Conservation (phyloP, 2,329 filamentous ascomycete species). For the Beauveria asiatica region DNA sequence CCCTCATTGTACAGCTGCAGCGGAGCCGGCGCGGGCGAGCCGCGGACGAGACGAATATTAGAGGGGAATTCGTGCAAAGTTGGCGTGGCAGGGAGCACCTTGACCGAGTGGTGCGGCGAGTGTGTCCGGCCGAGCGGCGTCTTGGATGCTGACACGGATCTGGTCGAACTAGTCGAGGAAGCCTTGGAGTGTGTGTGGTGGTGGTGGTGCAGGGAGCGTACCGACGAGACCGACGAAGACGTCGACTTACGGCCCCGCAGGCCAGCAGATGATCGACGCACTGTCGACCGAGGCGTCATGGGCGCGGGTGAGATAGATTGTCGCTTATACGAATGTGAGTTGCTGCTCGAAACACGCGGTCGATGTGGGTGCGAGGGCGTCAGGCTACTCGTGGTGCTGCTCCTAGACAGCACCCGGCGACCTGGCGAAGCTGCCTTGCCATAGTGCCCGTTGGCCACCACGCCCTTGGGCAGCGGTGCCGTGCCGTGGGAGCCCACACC, state of each 20-base stretch:
- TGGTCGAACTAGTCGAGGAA: constrained; percentile 80
- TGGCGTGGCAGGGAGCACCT: constrained; percentile 88
- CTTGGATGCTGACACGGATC: constrained; percentile 62
- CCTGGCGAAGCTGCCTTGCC: constrained; percentile 19
- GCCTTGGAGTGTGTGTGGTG: constrained; percentile 88
- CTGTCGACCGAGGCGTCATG: constrained; percentile 77
- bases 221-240: constrained; percentile 86
- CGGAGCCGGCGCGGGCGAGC: constrained; percentile 35
- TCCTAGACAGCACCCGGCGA: constrained; percentile 15
- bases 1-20: constrained; percentile 50
- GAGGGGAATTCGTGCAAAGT: constrained; percentile 67
- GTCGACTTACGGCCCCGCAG: constrained; percentile 90
- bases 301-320: constrained; percentile 82
- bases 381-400: constrained; percentile 17
- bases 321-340: constrained; percentile 48
- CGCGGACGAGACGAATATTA: constrained; percentile 74
- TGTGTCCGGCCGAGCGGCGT: constrained; percentile 55
- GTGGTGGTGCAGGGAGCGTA: constrained; percentile 83
- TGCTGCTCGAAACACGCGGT: constrained; percentile 23
- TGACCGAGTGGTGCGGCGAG: constrained; percentile 83
- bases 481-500: constrained; percentile 27
- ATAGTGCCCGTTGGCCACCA: constrained; percentile 43
- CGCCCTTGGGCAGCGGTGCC: constrained; percentile 39
- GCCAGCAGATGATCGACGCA: constrained; percentile 73
- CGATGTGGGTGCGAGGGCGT: constrained; percentile 22